These are phyloP conservation scores for Geotrichum cucujoidarum DNA, from an alignment of 1,139 yeast species.

Conservation along the genomic window DNA sequence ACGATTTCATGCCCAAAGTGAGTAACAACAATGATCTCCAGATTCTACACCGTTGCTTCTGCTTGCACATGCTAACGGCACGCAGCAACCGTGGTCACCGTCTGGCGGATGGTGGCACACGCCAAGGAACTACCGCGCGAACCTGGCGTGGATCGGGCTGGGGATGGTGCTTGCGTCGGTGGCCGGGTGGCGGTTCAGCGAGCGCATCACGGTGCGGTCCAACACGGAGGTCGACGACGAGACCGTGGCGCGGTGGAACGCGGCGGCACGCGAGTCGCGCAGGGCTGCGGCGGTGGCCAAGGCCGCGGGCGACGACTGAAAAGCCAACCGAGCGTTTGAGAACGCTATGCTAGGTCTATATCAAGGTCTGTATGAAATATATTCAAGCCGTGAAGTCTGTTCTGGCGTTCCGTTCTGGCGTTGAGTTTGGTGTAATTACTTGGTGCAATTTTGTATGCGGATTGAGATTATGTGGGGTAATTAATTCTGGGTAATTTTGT, in stretches of 20 bases:
- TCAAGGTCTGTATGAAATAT: too few species aligned
- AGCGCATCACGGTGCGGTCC: constrained; percentile 31
- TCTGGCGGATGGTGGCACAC: constrained; percentile 44
- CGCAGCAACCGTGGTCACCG: constrained; percentile 37
- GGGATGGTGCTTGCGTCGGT: constrained; percentile 34
- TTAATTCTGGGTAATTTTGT: too few species aligned
- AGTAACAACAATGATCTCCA: background rate
- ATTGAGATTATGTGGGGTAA: too few species aligned
- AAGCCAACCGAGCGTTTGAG: too few species aligned
- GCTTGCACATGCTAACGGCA: constrained; percentile 1
- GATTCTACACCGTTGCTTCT: background rate
- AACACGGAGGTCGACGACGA: constrained; percentile 35
- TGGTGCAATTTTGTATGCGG: too few species aligned
- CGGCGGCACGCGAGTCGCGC: constrained; percentile 39
- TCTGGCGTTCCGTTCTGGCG: too few species aligned
- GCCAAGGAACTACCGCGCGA: constrained; percentile 42
- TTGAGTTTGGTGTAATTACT: too few species aligned
- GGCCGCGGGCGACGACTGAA: constrained; percentile 22
- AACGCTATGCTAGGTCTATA: too few species aligned
- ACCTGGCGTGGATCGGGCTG: constrained; percentile 34
- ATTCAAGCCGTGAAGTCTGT: too few species aligned
- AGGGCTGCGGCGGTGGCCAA: constrained; percentile 31
- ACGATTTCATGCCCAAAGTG: constrained; percentile 18
- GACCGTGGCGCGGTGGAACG: constrained; percentile 38
- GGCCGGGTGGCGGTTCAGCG: constrained; percentile 33